Evolutionary conservation across 106 monocot species (phyloP), one percentile per base, ranked within the genome.

Genomic region (Acorus gramineus): DNA sequence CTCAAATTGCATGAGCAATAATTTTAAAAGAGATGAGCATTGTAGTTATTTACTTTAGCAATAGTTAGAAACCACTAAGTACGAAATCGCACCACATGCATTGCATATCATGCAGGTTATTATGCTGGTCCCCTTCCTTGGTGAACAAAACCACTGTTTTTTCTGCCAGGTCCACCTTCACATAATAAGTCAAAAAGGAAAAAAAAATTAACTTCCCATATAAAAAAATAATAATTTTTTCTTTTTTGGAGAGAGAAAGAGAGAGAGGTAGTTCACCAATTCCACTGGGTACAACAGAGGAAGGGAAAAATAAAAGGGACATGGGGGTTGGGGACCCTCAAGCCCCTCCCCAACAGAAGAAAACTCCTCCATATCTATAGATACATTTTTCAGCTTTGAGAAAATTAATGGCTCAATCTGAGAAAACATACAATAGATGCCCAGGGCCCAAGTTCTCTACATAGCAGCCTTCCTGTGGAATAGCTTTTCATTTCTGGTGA

Each of bases 61-160:
- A 3, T 4, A 49, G 46, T 51, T 50, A 11, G 11, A n/a, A 11
- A 51, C 28, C 11, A 11, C 11, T 50, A 6, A 47, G 1, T 4
- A 50, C 7, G 60, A 62, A 4, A 69, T 65, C 74, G 59, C 53
- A 95, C 96, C 96, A 96, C 82, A 96, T 96, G 87, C 96, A 91
- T 57, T 96, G 96, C 96, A 96, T 96, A 71, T 96, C 96, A 81
- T 91, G 87, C 45, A 96, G 86, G 71, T 91, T 96, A 70, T 91
- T 96, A 65, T 91, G 96, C 65, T 96, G 96, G 59, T 96, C 96
- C 2, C 96, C 96, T 82, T 96, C 96, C 74, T 96, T 96, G 2
- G 96, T 96, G 71, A 96, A 96, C 73, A 96, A 77, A 11, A 83
- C 96, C 72, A 80, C 96, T 49, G 96, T 96, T 74, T 87, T 96